Evolutionary conservation across 495 filamentous ascomycete genomes (phyloP), one percentile per base, ranked within the genome.

Genomic region (Trichoderma orchidacearum): DNA sequence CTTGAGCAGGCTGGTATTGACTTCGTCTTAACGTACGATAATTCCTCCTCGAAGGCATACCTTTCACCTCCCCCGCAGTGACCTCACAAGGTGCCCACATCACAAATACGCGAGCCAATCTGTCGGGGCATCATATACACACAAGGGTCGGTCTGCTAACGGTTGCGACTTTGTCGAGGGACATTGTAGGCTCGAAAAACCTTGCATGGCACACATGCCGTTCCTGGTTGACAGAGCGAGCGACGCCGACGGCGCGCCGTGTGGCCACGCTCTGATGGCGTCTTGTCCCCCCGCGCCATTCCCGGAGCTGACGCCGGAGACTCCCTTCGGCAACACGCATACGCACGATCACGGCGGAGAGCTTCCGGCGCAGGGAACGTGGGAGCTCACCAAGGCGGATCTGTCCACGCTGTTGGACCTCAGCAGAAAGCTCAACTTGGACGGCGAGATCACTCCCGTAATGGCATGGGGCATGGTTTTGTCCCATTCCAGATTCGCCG

Each of bases 381-480:
- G 83, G 72, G 81, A 86, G 64, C 72, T 95, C 23, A 82, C 78
- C 36, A 85, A 83, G 62, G 77, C 76, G 34, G 87, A 94, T 62
- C 77, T 97, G 36, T 66, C 80, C 30, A 90, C 86, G 48, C 75
- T 97, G 36, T 79, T 96, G 53, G 85, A 95, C 66, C 76, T 95
- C 54, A 94, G 90, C 71, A 80, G 83, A 62, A 80, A 86, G 61
- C 77, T 97, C 6, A 84, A 92, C 57, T 81, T 94, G 0, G 90
- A 95, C 58, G 88, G 89, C 25, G 93, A 98, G 70, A 86, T 98
- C 66, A 96, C 92, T n/a, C 93, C 93, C 0, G 85, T 96, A 55
- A 93, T 93, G 89, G 91, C 91, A 0, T 91, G 92, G 79, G 85
- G 89, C 58, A 84, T 84, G 68, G 77, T 98, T 29, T 76, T 87